Conservation (phyloP, 352 stramenopile genomes). For the Pythium oligandrum region DNA sequence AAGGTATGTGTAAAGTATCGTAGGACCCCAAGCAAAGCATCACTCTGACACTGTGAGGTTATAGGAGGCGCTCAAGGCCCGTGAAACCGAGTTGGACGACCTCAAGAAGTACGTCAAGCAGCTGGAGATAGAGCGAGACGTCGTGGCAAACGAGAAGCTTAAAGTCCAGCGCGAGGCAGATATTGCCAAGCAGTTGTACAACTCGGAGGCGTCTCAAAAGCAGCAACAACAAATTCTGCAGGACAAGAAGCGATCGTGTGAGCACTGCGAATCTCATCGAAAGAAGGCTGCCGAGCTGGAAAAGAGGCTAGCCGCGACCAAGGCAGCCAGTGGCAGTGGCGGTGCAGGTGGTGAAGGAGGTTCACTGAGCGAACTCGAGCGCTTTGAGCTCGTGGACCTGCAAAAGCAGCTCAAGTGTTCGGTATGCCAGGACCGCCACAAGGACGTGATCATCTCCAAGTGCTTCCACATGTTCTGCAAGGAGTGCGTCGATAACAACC, state of each 20-base stretch:
- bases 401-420: slow-evolving; percentile 84
- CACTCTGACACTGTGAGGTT: slow-evolving; percentile 3
- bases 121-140: slow-evolving; percentile 49
- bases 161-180: slow-evolving; percentile 56
- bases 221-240: slow-evolving; percentile 40
- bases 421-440: slow-evolving; percentile 79
- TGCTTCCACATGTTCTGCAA: slow-evolving; percentile 89
- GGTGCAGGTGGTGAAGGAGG: not conserved
- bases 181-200: slow-evolving; percentile 60
- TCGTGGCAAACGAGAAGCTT: slow-evolving; percentile 43
- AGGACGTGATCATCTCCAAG: slow-evolving; percentile 87
- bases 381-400: slow-evolving; percentile 76
- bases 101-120: slow-evolving; percentile 62
- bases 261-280: slow-evolving; percentile 44
- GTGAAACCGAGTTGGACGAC: slow-evolving; percentile 57
- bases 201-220: slow-evolving; percentile 44
- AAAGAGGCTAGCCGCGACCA: slow-evolving; percentile 34
- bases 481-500: slow-evolving; percentile 83
- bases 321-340: slow-evolving; percentile 21
- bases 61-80: slow-evolving; percentile 48
- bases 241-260: slow-evolving; percentile 49
- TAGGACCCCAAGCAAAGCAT: no score
- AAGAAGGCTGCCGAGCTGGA: slow-evolving; percentile 54
- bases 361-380: slow-evolving; percentile 65
- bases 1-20: slow-evolving; percentile 29